These are phyloP conservation scores for Talaromyces atroroseus DNA, from an alignment of 2,329 filamentous ascomycete species.

Conservation along the genomic window DNA sequence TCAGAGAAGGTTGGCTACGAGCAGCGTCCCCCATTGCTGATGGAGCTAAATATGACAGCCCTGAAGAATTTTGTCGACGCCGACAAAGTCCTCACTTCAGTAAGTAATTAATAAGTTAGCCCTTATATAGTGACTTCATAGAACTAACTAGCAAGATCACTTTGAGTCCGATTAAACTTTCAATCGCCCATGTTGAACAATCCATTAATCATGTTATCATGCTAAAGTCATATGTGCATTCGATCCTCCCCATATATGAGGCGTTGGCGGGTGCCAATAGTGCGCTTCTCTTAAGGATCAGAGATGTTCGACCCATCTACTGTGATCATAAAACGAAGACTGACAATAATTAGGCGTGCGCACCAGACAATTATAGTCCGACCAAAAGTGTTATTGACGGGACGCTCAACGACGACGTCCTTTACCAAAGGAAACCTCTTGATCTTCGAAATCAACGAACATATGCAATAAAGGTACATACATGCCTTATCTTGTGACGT, in stretches of 20 bases:
- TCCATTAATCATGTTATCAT: slow-evolving; percentile 81
- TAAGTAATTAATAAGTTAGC: slow-evolving; percentile 31
- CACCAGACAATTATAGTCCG: slow-evolving; percentile 54
- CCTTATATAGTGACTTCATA: neutral
- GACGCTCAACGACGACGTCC: slow-evolving; percentile 75
- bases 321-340: neutral
- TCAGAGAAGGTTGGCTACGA: slow-evolving; percentile 56
- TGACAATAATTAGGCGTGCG: slow-evolving; percentile 51
- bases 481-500: neutral
- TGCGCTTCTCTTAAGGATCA: slow-evolving; percentile 61
- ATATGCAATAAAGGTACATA: slow-evolving; percentile 66
- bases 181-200: slow-evolving; percentile 67
- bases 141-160: slow-evolving; percentile 56
- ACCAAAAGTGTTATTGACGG: slow-evolving; percentile 61
- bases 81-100: slow-evolving; percentile 73
- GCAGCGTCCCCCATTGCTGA: neutral
- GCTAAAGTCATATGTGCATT: slow-evolving; percentile 73
- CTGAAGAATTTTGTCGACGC: slow-evolving; percentile 71
- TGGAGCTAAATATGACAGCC: slow-evolving; percentile 40
- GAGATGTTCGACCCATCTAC: slow-evolving; percentile 43
- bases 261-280: slow-evolving; percentile 61
- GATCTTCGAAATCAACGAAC: slow-evolving; percentile 85
- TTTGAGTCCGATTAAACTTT: slow-evolving; percentile 61
- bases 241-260: slow-evolving; percentile 62
- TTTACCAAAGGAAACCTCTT: slow-evolving; percentile 70